phyloP scores from a whole-genome alignment of 1,284 basidiomycete species.

The Cryptococcus sp. region DNA sequence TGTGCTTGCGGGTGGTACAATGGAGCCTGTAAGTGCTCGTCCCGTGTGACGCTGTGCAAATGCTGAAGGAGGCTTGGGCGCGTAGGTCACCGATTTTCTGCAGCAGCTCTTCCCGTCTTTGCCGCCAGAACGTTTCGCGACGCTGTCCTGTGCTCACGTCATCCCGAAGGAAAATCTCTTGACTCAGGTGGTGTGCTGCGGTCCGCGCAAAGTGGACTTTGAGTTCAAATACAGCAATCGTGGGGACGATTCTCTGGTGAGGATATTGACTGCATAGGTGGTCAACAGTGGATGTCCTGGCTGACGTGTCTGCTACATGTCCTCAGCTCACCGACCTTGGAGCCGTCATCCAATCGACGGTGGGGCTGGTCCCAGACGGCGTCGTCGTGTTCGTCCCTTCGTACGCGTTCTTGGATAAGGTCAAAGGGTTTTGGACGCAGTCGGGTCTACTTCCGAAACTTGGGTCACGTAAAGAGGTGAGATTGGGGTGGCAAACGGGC shows the following conservation, averaged over 20 bases:
- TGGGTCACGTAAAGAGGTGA: slow-evolving; percentile 66
- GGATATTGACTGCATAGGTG: slow-evolving; percentile 38
- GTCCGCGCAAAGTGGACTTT: slow-evolving; percentile 71
- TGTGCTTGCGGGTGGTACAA: slow-evolving; percentile 90
- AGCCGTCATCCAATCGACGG: slow-evolving; percentile 73
- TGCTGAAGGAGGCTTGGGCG: not conserved
- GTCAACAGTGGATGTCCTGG: not conserved
- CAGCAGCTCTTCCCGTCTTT: slow-evolving; percentile 76
- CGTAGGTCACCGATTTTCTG: slow-evolving; percentile 80
- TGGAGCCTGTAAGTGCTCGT: slow-evolving; percentile 72
- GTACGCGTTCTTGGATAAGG: slow-evolving; percentile 73
- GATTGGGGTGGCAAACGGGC: not conserved
- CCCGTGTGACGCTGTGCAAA: not conserved
- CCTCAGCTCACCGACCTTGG: slow-evolving; percentile 79
- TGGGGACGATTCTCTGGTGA: slow-evolving; percentile 63
- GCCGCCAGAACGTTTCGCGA: slow-evolving; percentile 61
- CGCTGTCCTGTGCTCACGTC: slow-evolving; percentile 90
- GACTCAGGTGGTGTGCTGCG: slow-evolving; percentile 70
- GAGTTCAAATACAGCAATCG: slow-evolving; percentile 81
- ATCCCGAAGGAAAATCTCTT: slow-evolving; percentile 77
- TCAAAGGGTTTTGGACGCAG: slow-evolving; percentile 64
- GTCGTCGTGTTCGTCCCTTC: slow-evolving; percentile 94
- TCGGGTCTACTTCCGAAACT: slow-evolving; percentile 64
- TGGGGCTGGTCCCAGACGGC: slow-evolving; percentile 75
- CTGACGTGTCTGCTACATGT: not conserved